Evolutionary conservation across 768 basidiomycete species (phyloP), one percentile per base, ranked within the genome.

Genomic region (Pulveroboletus sp.): DNA sequence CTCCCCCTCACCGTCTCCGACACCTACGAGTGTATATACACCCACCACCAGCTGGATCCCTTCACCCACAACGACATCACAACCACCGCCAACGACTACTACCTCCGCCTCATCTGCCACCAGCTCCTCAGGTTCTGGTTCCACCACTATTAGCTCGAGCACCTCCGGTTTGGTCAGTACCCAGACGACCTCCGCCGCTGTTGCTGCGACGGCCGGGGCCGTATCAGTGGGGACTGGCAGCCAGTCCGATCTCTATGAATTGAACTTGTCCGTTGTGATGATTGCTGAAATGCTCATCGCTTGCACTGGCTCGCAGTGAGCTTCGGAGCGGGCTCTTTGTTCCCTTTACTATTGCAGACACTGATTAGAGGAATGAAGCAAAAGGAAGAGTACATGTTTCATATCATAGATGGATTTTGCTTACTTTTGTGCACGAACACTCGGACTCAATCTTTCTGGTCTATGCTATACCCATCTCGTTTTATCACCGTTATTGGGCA

Each of bases 381-480:
- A 61, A 60, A 54, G 58, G 56, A 57, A 57, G 55, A 43, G 31
- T 26, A 36, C 26, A 27, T 54, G 44, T 47, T 55, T 54, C 48
- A 53, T 41, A 46, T 43, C 47, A 49, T 67, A 47, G 57, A 56
- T 43, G 55, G 52, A 59, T 60, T 45, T 33, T 39, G 49, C n/a
- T 38, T 50, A 47, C 40, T 51, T 49, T 51, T 43, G 39, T 46
- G 32, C 37, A 46, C 51, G 54, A 47, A 65, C 47, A 21, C 21
- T 21, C 21, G 62, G 65, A 62, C 53, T 38, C 17, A 15, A 46
- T 49, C 32, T 56, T 52, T 53, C 42, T 50, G 51, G 53, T 55
- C 39, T 43, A 53, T 54, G 39, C 37, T 55, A 65, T 65, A 67
- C 65, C 65, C 67, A 49, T 46, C 43, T 46, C 50, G 62, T 62